These are phyloP conservation scores for Talaromyces sp. DNA, from an alignment of 2,329 filamentous ascomycete species.

Conservation along the genomic window DNA sequence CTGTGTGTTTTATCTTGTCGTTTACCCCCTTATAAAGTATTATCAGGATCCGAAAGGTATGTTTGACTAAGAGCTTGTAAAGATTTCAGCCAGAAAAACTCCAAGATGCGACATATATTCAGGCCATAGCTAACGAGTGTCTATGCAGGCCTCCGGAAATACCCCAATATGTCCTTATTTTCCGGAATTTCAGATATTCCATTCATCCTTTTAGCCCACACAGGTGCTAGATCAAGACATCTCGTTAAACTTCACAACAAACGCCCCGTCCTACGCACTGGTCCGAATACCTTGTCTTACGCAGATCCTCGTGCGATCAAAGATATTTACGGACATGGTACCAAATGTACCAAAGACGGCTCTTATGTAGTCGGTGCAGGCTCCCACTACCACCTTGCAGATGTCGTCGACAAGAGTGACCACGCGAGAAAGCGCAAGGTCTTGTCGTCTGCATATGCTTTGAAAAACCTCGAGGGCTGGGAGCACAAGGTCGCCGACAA, in stretches of 20 bases:
- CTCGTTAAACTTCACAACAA: not conserved
- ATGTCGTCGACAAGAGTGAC: conserved; percentile 33
- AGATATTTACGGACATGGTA: conserved; percentile 35
- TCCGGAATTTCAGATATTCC: not conserved
- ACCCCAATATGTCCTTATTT: not conserved
- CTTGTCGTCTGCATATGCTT: conserved; percentile 31
- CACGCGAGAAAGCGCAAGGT: conserved; percentile 36
- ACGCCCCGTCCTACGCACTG: conserved; percentile 16
- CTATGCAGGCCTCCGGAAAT: not conserved
- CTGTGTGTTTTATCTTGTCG: not conserved
- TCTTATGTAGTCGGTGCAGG: conserved; percentile 26
- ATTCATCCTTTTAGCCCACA: not conserved
- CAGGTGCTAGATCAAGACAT: not conserved
- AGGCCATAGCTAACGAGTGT: not conserved
- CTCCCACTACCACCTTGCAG: conserved; percentile 28
- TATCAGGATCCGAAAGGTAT: not conserved
- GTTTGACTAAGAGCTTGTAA: not conserved
- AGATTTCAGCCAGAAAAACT: not conserved
- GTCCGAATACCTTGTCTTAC: conserved; percentile 15
- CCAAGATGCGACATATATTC: not conserved
- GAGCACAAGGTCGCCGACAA: conserved; percentile 37
- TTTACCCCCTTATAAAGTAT: not conserved
- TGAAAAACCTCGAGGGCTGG: conserved; percentile 37
- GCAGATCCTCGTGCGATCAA: conserved; percentile 15
- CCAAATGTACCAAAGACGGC: conserved; percentile 29